Evolutionary conservation across 73 alveolate genomes (phyloP).

Genomic region (Stentor coeruleus): DNA sequence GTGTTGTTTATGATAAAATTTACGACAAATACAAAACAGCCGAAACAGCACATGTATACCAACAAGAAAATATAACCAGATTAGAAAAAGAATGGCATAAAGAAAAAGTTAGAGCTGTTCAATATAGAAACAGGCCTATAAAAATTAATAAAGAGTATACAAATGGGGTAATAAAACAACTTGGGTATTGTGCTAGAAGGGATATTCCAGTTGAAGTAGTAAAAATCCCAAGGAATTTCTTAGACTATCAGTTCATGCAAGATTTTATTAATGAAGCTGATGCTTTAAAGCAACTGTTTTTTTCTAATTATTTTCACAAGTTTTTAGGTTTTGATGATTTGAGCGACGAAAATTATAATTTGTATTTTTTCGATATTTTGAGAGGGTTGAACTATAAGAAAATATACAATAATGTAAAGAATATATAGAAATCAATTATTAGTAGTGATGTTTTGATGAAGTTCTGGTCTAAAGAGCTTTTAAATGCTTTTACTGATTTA

Average conservation of each 20-base stretch:
- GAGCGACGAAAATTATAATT: not conserved
- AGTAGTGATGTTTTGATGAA: not conserved
- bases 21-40: conserved; percentile 17
- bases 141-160: conserved; percentile 1
- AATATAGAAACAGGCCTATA: conserved; percentile 4
- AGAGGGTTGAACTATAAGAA: not conserved
- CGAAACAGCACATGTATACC: conserved; percentile 17
- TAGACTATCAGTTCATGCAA: not conserved
- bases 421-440: conserved; percentile 3
- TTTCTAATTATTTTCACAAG: conserved; percentile 9
- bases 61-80: not conserved
- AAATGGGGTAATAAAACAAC: not conserved
- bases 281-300: conserved; percentile 2
- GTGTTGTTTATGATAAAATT: conserved; percentile 6
- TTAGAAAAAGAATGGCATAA: conserved; percentile 5
- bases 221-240: not conserved
- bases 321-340: conserved; percentile 11
- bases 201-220: conserved; percentile 21
- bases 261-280: not conserved
- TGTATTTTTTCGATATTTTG: conserved; percentile 2
- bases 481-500: conserved; percentile 15
- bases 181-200: conserved; percentile 5
- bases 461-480: not conserved
- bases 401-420: not conserved
- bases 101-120: conserved; percentile 18